Evolutionary conservation across 1,284 basidiomycete genomes (phyloP).

Genomic region (Volvariella surrecta): DNA sequence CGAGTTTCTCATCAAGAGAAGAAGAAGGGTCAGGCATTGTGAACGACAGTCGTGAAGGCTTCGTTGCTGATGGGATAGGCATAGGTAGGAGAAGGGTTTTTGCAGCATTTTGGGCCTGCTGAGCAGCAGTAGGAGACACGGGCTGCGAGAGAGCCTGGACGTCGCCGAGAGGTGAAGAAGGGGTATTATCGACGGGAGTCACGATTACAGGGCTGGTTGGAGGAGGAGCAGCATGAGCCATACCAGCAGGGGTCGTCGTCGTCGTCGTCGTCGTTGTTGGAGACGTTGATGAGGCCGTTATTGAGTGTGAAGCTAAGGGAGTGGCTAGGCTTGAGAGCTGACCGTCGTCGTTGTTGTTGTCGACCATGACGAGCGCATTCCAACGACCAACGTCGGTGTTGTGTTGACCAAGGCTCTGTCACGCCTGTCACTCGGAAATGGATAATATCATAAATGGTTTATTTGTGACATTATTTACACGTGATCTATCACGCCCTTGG

Average conservation of each 20-base stretch:
- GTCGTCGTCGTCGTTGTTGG: no score
- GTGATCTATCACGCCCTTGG: conserved; percentile 9
- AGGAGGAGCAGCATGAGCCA: no score
- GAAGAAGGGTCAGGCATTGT: conserved; percentile 27
- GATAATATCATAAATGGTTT: no score
- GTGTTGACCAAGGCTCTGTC: no score
- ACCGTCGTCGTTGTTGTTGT: no score
- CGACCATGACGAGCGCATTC: no score
- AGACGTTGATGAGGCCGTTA: no score
- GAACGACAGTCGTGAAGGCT: conserved; percentile 32
- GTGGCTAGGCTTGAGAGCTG: no score
- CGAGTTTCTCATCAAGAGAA: conserved; percentile 10
- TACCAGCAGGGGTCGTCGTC: no score
- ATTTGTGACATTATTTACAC: conserved; percentile 3
- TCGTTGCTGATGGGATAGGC: conserved; percentile 22
- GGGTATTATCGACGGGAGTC: conserved; percentile 13
- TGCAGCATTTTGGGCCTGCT: background rate
- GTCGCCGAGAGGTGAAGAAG: conserved; percentile 14
- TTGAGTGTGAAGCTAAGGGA: no score
- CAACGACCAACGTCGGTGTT: no score
- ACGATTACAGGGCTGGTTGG: conserved; percentile 2
- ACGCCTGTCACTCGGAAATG: no score
- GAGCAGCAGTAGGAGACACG: background rate
- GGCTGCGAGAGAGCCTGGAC: conserved; percentile 9
- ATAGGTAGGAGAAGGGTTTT: conserved; percentile 32